These are phyloP conservation scores for Debaryomycetaceae sp. DNA, from an alignment of 1,139 yeast genomes.

Conservation along the genomic window DNA sequence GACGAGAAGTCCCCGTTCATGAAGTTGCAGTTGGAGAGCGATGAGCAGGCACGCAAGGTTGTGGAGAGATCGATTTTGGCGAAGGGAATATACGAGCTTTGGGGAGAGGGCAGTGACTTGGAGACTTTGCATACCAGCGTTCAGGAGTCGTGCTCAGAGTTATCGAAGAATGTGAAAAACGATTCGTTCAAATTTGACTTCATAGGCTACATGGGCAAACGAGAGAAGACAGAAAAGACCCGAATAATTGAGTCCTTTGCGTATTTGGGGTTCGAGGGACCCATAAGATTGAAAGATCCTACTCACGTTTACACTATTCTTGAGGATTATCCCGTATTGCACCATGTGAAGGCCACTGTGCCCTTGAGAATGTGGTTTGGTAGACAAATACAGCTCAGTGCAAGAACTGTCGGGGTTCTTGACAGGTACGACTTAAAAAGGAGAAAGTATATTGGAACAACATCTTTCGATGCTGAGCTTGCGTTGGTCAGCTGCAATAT, in stretches of 20 bases:
- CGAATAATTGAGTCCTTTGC: conserved; percentile 67
- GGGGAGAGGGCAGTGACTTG: conserved; percentile 66
- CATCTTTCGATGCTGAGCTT: conserved; percentile 90
- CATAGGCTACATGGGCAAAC: conserved; percentile 68
- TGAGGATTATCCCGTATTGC: conserved; percentile 62
- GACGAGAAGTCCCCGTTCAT: conserved; percentile 66
- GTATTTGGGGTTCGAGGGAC: conserved; percentile 72
- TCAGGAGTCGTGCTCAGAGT: conserved; percentile 23
- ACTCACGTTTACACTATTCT: conserved; percentile 68
- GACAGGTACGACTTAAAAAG: conserved; percentile 80
- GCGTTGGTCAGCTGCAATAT: conserved; percentile 83
- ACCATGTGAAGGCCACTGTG: conserved; percentile 46
- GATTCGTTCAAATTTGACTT: conserved; percentile 78
- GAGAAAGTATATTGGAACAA: conserved; percentile 89
- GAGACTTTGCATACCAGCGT: conserved; percentile 59
- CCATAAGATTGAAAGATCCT: conserved; percentile 74
- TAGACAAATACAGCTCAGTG: conserved; percentile 62
- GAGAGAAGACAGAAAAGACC: conserved; percentile 51
- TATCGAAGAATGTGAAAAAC: conserved; percentile 33
- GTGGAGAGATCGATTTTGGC: conserved; percentile 67
- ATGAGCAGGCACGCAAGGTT: conserved; percentile 63
- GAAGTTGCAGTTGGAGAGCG: conserved; percentile 58
- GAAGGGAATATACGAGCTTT: conserved; percentile 77
- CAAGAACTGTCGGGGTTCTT: conserved; percentile 57
- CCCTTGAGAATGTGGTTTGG: conserved; percentile 74